Evolutionary conservation across 192 early-diverging fungal species (phyloP).

Genomic region (Dissophora globulifera): DNA sequence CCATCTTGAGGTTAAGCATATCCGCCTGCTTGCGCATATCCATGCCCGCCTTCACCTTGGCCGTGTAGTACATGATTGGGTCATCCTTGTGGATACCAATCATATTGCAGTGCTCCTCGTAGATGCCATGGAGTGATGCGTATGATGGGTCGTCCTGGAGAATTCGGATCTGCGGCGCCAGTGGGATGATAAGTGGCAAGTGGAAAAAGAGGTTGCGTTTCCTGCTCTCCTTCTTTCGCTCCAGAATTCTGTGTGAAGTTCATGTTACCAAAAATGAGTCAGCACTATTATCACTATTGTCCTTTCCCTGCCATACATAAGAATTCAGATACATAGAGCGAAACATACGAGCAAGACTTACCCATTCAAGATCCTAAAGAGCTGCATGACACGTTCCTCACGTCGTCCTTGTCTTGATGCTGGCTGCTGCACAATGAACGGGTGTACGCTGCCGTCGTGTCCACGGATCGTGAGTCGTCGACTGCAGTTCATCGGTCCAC

Average conservation of each 20-base stretch:
- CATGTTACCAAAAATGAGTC: neutral
- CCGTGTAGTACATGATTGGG: conserved; percentile 83
- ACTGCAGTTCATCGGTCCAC: conserved; percentile 78
- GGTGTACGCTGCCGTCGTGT: conserved; percentile 87
- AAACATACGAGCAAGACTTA: conserved; percentile 42
- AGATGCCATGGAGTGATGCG: conserved; percentile 91
- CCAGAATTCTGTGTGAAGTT: conserved; percentile 67
- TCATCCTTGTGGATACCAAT: conserved; percentile 86
- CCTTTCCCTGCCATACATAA: no score
- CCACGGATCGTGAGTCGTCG: conserved; percentile 89
- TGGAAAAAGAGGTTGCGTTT: conserved; percentile 84
- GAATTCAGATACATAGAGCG: no score
- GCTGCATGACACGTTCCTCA: conserved; percentile 95
- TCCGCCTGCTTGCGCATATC: conserved; percentile 69
- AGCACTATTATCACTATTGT: no score
- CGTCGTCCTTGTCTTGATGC: conserved; percentile 87
- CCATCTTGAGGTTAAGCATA: conserved; percentile 80
- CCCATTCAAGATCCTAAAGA: conserved; percentile 93
- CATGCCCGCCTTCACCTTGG: conserved; percentile 75
- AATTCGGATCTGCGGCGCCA: conserved; percentile 92
- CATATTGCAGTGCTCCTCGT: conserved; percentile 85
- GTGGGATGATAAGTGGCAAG: conserved; percentile 90
- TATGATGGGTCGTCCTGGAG: conserved; percentile 94
- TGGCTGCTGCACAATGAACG: conserved; percentile 97
- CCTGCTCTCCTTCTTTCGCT: conserved; percentile 84